Base-by-base conservation (phyloP, 1,139 yeast genomes). In the Lodderomyces jiufengensis region DNA sequence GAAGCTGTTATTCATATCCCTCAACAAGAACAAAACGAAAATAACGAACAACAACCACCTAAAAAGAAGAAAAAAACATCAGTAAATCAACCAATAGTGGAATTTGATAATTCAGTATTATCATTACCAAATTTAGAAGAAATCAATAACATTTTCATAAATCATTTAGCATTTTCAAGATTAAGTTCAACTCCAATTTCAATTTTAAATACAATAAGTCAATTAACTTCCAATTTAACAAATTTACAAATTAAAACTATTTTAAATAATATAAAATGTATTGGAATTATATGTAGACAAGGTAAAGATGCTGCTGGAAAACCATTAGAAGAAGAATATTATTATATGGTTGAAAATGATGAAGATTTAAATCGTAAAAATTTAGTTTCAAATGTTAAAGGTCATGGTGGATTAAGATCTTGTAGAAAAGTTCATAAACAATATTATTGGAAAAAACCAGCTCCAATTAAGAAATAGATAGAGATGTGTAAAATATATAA, bases 221-320 rank as follows among this genome's bases (percentile, higher is more conserved):
- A 70, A 0, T 58, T 60, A 10, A 70, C 73, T 6, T 65, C 70
- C 15, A 59, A 57, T 29, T 62, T 73, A 45, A 56, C 70, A 23
- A 68, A 66, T 41, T 57, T 55, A 26, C 79, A 79, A 50, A 59
- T 77, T 24, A 70, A 82, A 45, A 67, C 74, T 3, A 61, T 83
- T 15, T 66, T 73, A 39, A 64, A 69, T 39, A 57, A 64, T 36
- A 63, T 76, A 26, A 48, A 56, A 6, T 82, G 94, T 49, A 74
- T 90, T 39, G 97, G 97, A 10, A 81, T 84, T 9, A 88, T 92
- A 44, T 76, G 79, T 50, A 81, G 97, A 57, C 72, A 76, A 42
- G 97, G 97, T 34, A 90, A 87, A 57, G 97, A 92, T 60, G 97
- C 97, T 4, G 95, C 97, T 2, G 97, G 97, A 10, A 86, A 87